Evolutionary conservation across 2,329 filamentous ascomycete species (phyloP).

Genomic region (Neopestalotiopsis sp.): DNA sequence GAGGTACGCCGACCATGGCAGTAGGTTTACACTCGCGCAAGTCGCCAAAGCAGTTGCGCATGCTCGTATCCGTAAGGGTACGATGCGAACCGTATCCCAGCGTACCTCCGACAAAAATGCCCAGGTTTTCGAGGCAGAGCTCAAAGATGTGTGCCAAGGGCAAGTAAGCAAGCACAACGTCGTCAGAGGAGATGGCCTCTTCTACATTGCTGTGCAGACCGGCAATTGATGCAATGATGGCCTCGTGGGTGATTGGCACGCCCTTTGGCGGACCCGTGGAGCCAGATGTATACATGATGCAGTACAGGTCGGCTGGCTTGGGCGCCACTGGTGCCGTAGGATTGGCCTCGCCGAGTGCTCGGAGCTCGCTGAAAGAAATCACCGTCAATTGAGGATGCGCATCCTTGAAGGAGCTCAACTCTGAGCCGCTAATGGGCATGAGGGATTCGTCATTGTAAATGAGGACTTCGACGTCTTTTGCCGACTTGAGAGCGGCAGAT

Average conservation of each 20-base stretch:
- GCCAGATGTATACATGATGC: slow-evolving; percentile 86
- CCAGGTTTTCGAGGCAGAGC: slow-evolving; percentile 92
- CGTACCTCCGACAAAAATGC: slow-evolving; percentile 86
- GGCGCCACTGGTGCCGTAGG: slow-evolving; percentile 75
- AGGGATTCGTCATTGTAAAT: slow-evolving; percentile 66
- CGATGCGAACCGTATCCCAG: slow-evolving; percentile 93
- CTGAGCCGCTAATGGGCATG: slow-evolving; percentile 56
- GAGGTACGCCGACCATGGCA: slow-evolving; percentile 90
- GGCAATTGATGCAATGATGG: slow-evolving; percentile 81
- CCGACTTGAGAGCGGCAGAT: slow-evolving; percentile 59
- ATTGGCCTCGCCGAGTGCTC: slow-evolving; percentile 67
- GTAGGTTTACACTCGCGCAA: slow-evolving; percentile 92
- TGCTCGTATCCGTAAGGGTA: slow-evolving; percentile 84
- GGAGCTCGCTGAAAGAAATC: slow-evolving; percentile 60
- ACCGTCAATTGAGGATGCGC: slow-evolving; percentile 60
- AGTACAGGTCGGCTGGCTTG: slow-evolving; percentile 78
- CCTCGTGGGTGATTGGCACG: slow-evolving; percentile 80
- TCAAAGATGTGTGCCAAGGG: slow-evolving; percentile 96
- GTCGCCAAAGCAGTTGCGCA: slow-evolving; percentile 90
- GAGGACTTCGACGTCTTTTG: slow-evolving; percentile 61
- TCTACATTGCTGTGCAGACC: slow-evolving; percentile 82
- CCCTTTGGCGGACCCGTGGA: slow-evolving; percentile 91
- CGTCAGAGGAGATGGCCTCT: slow-evolving; percentile 76
- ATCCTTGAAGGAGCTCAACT: slow-evolving; percentile 62
- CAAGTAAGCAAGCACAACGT: slow-evolving; percentile 87